Conservation (phyloP, 352 stramenopile genomes). For the Pythium pyrilobum region DNA sequence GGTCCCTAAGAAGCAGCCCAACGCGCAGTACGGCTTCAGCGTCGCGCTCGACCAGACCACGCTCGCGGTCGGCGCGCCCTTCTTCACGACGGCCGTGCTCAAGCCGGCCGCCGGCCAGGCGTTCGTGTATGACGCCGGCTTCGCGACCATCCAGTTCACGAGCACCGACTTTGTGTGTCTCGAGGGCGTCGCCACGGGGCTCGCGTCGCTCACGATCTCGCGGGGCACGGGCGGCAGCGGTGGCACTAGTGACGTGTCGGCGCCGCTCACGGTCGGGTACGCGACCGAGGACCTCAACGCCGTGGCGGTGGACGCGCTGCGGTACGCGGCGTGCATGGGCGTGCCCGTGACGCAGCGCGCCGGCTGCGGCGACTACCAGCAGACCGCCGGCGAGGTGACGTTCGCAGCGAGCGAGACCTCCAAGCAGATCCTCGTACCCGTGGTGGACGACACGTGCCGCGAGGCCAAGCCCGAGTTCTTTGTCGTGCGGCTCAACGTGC, state of each 20-base stretch:
- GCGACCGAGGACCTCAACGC: constrained; percentile 75
- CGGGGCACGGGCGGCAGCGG: constrained; percentile 23
- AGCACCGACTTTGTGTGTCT: constrained; percentile 49
- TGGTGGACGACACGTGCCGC: constrained; percentile 93
- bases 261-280: constrained; percentile 57
- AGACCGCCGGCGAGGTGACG: constrained; percentile 79
- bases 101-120: constrained; percentile 39
- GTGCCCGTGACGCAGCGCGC: constrained; percentile 48
- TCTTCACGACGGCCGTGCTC: constrained; percentile 39
- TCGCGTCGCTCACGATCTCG: constrained; percentile 57
- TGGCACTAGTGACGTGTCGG: constrained; percentile 49
- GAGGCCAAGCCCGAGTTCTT: constrained; percentile 89
- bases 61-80: constrained; percentile 52
- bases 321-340: constrained; percentile 54
- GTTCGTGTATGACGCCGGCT: constrained; percentile 62
- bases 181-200: constrained; percentile 47
- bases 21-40: constrained; percentile 49
- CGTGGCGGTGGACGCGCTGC: constrained; percentile 41
- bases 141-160: constrained; percentile 57
- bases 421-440: constrained; percentile 84
- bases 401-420: constrained; percentile 85
- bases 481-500: constrained; percentile 88
- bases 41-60: constrained; percentile 51
- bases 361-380: constrained; percentile 73
- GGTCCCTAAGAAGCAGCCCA: constrained; percentile 54